Percentiles rank a stretch among this genome's conserved stretches.
Evolutionary conservation across 768 basidiomycete genomes (phyloP).

Genomic region (Ephemerocybe angulata): DNA sequence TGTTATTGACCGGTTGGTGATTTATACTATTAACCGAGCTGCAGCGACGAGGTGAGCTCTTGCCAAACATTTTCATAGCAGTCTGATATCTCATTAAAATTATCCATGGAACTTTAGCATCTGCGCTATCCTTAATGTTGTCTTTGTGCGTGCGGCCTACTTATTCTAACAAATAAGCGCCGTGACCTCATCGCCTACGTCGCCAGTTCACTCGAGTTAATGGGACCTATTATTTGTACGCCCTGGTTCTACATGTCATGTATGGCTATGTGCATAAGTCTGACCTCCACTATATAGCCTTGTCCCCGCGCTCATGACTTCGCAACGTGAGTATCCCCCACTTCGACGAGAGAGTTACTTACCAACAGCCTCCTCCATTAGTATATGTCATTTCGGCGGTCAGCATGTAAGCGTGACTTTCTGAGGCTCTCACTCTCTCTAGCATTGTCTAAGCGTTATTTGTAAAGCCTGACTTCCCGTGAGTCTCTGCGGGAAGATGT

Average conservation of each 20-base stretch:
- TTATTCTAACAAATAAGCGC: not conserved
- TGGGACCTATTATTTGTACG: slow-evolving; percentile 9
- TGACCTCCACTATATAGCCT: not conserved
- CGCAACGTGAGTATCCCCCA: not conserved
- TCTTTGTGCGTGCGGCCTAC: not conserved
- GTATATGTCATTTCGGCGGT: slow-evolving; percentile 9
- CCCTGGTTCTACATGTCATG: not conserved
- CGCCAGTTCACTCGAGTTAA: not conserved
- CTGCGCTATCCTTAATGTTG: not conserved
- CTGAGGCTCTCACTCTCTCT: not conserved
- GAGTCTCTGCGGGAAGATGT: not conserved
- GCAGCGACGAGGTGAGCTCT: slow-evolving; percentile 5
- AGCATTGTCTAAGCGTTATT: not conserved
- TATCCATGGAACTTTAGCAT: not conserved
- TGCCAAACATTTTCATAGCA: no score
- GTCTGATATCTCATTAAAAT: no score
- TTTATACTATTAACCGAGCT: slow-evolving; percentile 8
- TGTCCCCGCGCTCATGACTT: slow-evolving; percentile 1
- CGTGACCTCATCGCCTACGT: not conserved
- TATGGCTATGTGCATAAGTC: not conserved
- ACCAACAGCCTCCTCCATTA: not conserved
- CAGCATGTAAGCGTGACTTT: slow-evolving; percentile 6
- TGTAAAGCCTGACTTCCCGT: not conserved
- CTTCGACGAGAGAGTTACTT: not conserved
- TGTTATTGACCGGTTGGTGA: slow-evolving; percentile 1